Percentiles rank a stretch among this genome's conserved stretches.
Evolutionary conservation across 2,329 filamentous ascomycete species (phyloP).

Genomic region (Aphanocladium album): DNA sequence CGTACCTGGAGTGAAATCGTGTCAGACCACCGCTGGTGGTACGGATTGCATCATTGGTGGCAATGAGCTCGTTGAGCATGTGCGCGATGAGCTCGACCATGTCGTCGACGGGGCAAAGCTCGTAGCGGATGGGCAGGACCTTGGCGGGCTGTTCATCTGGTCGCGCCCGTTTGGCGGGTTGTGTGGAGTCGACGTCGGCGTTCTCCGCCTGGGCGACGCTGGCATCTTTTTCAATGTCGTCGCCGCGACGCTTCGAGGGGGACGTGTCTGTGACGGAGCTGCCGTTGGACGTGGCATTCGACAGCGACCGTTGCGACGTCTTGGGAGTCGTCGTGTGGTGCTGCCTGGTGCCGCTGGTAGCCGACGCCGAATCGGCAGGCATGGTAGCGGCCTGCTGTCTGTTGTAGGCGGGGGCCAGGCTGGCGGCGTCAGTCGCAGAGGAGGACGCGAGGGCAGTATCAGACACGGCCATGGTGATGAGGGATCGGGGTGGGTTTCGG

Average conservation of each 20-base stretch:
- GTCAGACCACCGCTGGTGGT: constrained; percentile 72
- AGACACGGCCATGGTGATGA: not conserved
- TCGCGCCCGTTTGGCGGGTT: constrained; percentile 48
- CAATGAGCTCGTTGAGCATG: constrained; percentile 93
- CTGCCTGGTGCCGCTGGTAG: not conserved
- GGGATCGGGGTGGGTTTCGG: not conserved
- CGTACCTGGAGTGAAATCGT: constrained; percentile 86
- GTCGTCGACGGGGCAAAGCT: constrained; percentile 75
- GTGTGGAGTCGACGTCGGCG: constrained; percentile 16
- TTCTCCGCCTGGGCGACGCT: not conserved
- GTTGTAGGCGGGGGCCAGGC: not conserved
- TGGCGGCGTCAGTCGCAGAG: not conserved
- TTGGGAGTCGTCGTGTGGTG: not conserved
- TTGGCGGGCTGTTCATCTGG: constrained; percentile 49
- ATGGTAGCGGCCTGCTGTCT: not conserved
- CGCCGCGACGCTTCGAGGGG: constrained; percentile 8
- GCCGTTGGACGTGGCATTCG: not conserved
- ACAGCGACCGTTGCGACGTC: not conserved
- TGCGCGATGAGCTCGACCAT: constrained; percentile 87
- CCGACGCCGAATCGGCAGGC: not conserved
- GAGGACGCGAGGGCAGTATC: not conserved
- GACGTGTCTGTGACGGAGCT: not conserved
- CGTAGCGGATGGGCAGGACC: constrained; percentile 67
- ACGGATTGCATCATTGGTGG: constrained; percentile 86
- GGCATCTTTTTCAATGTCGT: not conserved